Percentiles rank a stretch among this genome's conserved stretches.
Conservation (phyloP, 2,329 filamentous ascomycete species). For the Parafenestella ontariensis region DNA sequence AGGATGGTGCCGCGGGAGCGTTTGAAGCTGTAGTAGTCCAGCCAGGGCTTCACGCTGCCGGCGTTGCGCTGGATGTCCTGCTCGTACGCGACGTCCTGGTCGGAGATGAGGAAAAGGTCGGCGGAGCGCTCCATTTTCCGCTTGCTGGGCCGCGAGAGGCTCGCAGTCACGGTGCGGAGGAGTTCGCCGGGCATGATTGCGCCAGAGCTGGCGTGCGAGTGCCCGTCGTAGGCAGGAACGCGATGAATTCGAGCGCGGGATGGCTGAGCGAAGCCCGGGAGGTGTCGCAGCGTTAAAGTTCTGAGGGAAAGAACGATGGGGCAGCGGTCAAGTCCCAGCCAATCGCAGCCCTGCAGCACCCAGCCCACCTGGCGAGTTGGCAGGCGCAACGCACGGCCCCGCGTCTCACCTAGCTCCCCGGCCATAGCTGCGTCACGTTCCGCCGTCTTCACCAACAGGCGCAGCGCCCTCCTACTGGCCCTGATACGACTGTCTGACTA, state of each 20-base stretch:
- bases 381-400: slow-evolving; percentile 23
- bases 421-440: slow-evolving; percentile 29
- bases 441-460: slow-evolving; percentile 10
- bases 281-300: slow-evolving; percentile 27
- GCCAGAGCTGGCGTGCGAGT: slow-evolving; percentile 31
- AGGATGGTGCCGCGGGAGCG: slow-evolving; percentile 80
- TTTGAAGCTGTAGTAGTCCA: slow-evolving; percentile 93
- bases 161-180: slow-evolving; percentile 47
- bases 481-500: slow-evolving; percentile 7
- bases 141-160: slow-evolving; percentile 44
- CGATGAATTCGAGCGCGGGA: slow-evolving; percentile 27
- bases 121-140: slow-evolving; percentile 44
- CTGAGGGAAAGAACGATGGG: slow-evolving; percentile 18
- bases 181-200: slow-evolving; percentile 55
- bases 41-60: slow-evolving; percentile 89
- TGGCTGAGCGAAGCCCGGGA: slow-evolving; percentile 41
- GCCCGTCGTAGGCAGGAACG: slow-evolving; percentile 42
- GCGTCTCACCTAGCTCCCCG: slow-evolving; percentile 18
- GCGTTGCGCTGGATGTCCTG: slow-evolving; percentile 90
- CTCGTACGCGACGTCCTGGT: slow-evolving; percentile 94
- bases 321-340: slow-evolving; percentile 15
- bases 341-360: slow-evolving; percentile 8
- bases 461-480: slow-evolving; percentile 10
- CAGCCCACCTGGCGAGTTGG: slow-evolving; percentile 19
- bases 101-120: slow-evolving; percentile 64